A percentile compares a stretch with the other conserved stretches of the same genome.
Conservation (phyloP, 1,284 basidiomycete genomes). For the Rhodotorula sp. region DNA sequence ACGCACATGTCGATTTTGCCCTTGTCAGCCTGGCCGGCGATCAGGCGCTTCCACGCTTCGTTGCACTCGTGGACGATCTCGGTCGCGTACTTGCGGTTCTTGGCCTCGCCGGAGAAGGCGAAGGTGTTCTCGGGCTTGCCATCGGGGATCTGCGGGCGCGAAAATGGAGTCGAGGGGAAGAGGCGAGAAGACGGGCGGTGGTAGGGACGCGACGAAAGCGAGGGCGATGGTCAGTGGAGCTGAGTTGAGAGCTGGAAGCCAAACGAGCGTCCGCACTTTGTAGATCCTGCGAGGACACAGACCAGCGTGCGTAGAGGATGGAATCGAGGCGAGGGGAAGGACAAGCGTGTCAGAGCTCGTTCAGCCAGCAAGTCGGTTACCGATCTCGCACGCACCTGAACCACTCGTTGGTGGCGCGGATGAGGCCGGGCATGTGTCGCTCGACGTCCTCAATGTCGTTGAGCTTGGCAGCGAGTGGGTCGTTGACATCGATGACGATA, state of each 20-base stretch:
- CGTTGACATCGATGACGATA: constrained; percentile 93
- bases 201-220: background rate
- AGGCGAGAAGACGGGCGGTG: background rate
- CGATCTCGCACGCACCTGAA: constrained; percentile 4
- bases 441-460: constrained; percentile 99
- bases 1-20: constrained; percentile 76
- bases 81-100: constrained; percentile 94
- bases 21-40: constrained; percentile 75
- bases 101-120: constrained; percentile 98
- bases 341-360: too few species aligned
- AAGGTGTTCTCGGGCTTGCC: constrained; percentile 87
- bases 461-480: constrained; percentile 92
- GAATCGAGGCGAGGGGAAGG: too few species aligned
- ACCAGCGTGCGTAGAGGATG: too few species aligned
- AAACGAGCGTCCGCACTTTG: background rate
- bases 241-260: background rate
- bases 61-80: constrained; percentile 99
- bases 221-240: background rate
- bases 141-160: constrained; percentile 65
- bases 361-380: too few species aligned
- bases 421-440: constrained; percentile 92
- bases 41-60: constrained; percentile 95
- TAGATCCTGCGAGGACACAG: background rate
- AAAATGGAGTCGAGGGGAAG: background rate
- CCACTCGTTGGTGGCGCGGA: constrained; percentile 79